These are phyloP conservation scores for Delphinella strobiligena DNA, from an alignment of 2,329 filamentous ascomycete species.

Conservation along the genomic window DNA sequence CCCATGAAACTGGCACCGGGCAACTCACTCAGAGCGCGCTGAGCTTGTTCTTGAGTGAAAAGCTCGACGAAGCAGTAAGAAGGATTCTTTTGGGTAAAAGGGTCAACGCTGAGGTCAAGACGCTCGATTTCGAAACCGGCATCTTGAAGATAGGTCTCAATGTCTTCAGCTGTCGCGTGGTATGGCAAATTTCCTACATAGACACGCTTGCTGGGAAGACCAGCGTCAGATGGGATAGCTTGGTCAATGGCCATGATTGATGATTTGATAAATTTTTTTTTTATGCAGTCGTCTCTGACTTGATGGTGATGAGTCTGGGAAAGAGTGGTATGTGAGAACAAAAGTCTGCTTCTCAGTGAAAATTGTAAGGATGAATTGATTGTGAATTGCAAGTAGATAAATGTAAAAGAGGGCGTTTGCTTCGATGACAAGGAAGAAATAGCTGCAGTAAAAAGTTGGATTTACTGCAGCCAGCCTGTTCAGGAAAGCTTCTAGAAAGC, in stretches of 20 bases:
- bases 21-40: conserved; percentile 45
- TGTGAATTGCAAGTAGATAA: too few relatives aligned
- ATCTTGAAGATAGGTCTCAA: conserved; percentile 35
- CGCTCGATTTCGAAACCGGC: conserved; percentile 31
- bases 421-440: too few relatives aligned
- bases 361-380: too few relatives aligned
- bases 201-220: conserved; percentile 16
- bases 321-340: not conserved
- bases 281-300: not conserved
- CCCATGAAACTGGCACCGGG: conserved; percentile 43
- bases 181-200: conserved; percentile 46
- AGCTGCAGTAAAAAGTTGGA: too few relatives aligned
- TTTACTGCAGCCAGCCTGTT: too few relatives aligned
- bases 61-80: conserved; percentile 68
- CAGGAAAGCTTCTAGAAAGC: too few relatives aligned
- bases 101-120: conserved; percentile 58
- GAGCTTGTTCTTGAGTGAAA: conserved; percentile 42
- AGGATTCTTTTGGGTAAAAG: conserved; percentile 55
- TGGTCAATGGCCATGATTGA: conserved; percentile 4
- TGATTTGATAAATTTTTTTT: too few relatives aligned
- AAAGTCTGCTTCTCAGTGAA: too few relatives aligned
- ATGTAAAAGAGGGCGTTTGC: too few relatives aligned
- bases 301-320: not conserved
- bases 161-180: conserved; percentile 39
- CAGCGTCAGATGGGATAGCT: not conserved